Conservation (phyloP, 495 filamentous ascomycete species). For the Penicillium cosmopolitanum region DNA sequence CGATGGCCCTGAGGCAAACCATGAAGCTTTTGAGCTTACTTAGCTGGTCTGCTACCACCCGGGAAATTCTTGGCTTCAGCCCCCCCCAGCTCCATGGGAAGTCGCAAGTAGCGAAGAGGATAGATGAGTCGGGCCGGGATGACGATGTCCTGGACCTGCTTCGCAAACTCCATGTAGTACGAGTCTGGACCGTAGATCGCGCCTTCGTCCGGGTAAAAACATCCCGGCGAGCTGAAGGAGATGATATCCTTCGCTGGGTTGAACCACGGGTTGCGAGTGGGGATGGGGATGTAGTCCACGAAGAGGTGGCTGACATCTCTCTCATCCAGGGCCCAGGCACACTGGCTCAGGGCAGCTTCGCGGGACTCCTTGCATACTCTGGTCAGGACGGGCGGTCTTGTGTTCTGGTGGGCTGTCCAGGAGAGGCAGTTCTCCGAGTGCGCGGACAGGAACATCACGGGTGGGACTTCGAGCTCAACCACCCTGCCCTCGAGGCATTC, state of each 20-base stretch:
- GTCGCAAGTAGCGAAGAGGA: neutral
- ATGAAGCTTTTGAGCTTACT: neutral
- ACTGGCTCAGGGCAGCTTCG: neutral
- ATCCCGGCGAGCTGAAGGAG: neutral
- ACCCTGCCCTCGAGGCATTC: constrained; percentile 2
- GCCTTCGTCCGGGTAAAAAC: neutral
- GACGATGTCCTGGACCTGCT: neutral
- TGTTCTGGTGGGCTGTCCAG: neutral
- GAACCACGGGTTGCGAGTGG: neutral
- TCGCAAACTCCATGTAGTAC: neutral
- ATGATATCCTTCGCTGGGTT: neutral
- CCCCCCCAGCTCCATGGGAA: neutral
- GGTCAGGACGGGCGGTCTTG: constrained; percentile 2
- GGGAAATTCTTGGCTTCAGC: neutral
- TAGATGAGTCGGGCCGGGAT: neutral
- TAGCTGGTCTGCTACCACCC: neutral
- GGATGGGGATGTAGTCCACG: neutral
- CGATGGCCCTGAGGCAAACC: neutral
- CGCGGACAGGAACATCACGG: neutral
- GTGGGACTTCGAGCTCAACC: neutral
- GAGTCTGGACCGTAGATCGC: neutral
- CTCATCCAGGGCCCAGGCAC: neutral
- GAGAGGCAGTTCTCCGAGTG: neutral
- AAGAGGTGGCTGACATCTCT: neutral
- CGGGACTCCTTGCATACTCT: constrained; percentile 8